Percentiles rank a stretch among this genome's conserved stretches.
phyloP scores from a whole-genome alignment of 306 rosid genomes.

The Fragaria ananassa region DNA sequence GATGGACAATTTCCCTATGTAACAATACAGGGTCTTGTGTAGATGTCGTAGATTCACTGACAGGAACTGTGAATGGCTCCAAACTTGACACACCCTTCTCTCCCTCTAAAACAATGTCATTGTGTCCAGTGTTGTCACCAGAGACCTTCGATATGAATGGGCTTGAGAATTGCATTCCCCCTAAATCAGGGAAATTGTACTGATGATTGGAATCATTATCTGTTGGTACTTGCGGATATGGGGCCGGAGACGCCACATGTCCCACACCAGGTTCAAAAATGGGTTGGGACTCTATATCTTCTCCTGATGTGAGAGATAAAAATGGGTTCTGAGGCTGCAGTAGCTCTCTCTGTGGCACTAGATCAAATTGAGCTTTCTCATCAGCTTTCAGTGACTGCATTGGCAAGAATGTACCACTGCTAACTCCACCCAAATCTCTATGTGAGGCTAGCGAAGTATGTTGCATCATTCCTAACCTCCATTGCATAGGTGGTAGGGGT shows the following conservation, averaged over 20 bases:
- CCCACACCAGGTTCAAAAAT: conserved; percentile 36
- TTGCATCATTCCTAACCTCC: conserved; percentile 80
- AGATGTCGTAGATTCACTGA: conserved; percentile 18
- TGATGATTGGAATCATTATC: conserved; percentile 37
- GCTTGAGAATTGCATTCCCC: conserved; percentile 44
- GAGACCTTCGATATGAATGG: conserved; percentile 43
- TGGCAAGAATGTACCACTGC: conserved; percentile 32
- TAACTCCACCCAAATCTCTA: conserved; percentile 32
- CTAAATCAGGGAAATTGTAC: conserved; percentile 37
- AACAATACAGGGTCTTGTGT: conserved; percentile 26
- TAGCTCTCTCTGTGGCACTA: conserved; percentile 29
- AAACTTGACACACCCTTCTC: conserved; percentile 31
- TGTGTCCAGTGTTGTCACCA: conserved; percentile 32
- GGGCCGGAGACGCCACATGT: conserved; percentile 34
- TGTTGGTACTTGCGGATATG: conserved; percentile 40
- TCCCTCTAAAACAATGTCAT: conserved; percentile 35
- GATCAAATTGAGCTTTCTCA: conserved; percentile 40
- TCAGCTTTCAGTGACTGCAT: conserved; percentile 31
- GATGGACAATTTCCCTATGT: conserved; percentile 27
- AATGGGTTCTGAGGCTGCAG: conserved; percentile 37
- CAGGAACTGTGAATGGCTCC: conserved; percentile 36
- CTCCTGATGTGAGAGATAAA: conserved; percentile 37
- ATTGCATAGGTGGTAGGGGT: conserved; percentile 94
- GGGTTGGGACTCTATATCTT: conserved; percentile 35
- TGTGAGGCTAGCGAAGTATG: conserved; percentile 31